phyloP scores from a whole-genome alignment of 768 basidiomycete species.

The Tricholoma furcatifolium region DNA sequence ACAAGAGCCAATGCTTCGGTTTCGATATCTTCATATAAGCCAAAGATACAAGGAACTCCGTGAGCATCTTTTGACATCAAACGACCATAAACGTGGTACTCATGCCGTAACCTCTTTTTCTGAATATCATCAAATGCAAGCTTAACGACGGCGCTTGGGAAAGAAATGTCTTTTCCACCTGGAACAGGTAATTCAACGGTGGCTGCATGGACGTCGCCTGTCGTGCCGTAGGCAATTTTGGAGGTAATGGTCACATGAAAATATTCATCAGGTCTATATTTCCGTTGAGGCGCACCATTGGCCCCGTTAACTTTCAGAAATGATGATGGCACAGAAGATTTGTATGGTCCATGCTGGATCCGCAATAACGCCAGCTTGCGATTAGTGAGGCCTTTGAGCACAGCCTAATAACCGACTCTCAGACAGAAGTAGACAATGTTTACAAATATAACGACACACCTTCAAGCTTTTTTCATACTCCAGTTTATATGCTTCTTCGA shows the following conservation, averaged over 20 bases:
- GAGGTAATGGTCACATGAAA: constrained; percentile 13
- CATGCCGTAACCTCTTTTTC: too few species aligned
- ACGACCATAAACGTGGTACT: too few species aligned
- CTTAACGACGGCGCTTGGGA: too few species aligned
- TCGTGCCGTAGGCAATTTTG: too few species aligned
- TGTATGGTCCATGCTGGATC: not conserved
- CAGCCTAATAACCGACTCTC: not conserved
- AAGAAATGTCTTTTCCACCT: too few species aligned
- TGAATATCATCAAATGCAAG: too few species aligned
- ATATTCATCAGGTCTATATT: constrained; percentile 3
- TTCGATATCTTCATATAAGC: constrained; percentile 8
- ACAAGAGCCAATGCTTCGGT: constrained; percentile 1
- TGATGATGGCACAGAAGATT: constrained; percentile 11
- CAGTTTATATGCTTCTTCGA: not conserved
- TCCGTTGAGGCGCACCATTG: not conserved
- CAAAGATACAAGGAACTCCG: not conserved
- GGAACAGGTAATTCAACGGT: too few species aligned
- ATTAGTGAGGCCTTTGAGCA: not conserved
- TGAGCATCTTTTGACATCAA: not conserved
- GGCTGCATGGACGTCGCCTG: too few species aligned
- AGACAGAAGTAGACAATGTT: not conserved
- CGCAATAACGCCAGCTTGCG: constrained; percentile 2
- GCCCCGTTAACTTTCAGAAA: constrained; percentile 7
- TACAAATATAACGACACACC: not conserved
- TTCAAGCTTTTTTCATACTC: not conserved